phyloP scores from a whole-genome alignment of 805 yeast genomes.

The Metschnikowia picachoensis region DNA sequence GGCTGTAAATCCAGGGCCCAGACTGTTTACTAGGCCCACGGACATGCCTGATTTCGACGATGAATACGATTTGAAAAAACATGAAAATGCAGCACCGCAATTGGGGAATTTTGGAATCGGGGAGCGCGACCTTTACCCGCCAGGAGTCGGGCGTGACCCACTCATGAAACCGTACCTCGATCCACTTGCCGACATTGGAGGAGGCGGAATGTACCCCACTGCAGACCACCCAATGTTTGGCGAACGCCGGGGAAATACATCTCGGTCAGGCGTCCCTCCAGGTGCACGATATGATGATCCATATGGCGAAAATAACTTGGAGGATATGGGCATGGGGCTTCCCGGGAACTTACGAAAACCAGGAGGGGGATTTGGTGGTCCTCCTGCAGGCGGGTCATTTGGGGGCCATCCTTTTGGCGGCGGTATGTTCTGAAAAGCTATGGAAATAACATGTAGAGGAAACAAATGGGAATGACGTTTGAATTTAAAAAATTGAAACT shows the following conservation, averaged over 20 bases:
- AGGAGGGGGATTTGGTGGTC: conserved; percentile 1
- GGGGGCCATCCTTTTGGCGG: conserved; percentile 1
- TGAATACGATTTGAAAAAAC: conserved; percentile 39
- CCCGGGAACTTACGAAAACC: conserved; percentile 25
- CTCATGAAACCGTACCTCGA: conserved; percentile 40
- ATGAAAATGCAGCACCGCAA: background rate
- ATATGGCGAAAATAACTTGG: conserved; percentile 40
- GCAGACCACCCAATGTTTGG: conserved; percentile 50
- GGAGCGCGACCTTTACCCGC: conserved; percentile 48
- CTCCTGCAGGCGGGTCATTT: background rate
- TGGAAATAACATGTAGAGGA: no score
- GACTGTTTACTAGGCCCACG: conserved; percentile 18
- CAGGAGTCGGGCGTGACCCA: conserved; percentile 41
- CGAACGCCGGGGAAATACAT: conserved; percentile 20
- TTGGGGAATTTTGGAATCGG: conserved; percentile 38
- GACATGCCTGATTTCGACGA: conserved; percentile 54
- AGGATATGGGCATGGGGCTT: conserved; percentile 42
- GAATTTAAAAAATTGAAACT: no score
- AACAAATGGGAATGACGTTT: no score
- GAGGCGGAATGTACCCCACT: conserved; percentile 56
- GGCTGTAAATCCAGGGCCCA: background rate
- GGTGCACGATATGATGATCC: conserved; percentile 57
- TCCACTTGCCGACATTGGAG: conserved; percentile 30
- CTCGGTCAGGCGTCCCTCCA: conserved; percentile 36
- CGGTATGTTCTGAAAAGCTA: background rate